Base-by-base conservation (phyloP, 306 rosid genomes). In the Fagus sylvatica region DNA sequence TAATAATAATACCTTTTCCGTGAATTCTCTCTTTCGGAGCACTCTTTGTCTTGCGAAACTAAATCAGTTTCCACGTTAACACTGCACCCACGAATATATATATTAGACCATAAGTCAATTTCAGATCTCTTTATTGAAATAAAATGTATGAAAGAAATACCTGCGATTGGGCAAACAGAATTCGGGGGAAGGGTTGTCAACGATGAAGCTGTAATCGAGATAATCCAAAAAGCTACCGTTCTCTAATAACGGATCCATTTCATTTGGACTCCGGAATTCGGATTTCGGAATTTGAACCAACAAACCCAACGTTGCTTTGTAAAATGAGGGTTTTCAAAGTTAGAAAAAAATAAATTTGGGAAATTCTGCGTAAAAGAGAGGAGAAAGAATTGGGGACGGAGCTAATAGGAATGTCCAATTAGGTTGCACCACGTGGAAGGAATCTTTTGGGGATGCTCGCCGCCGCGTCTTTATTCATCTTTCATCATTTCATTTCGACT, bases 1-100 rank as follows among this genome's bases (percentile, higher is more conserved):
- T 3, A 61, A 61, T 36, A 30, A 11, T 16, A 39, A 42, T 83
- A 92, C 98, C 97, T 92, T 84, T 94, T 94, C 69, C 92, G 85
- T 13, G 81, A 34, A 7, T 71, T 49, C 41, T 80, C 85, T 19
- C 22, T 85, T 49, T 80, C 49, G 71, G 71, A 19, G 76, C 34
- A n/a, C 9, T 72, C 48, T 32, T 49, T 80, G 73, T 73, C 95
- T 81, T 59, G 88, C 79, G 71, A 80, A 4, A 87, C 81, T 68
- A 85, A 72, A 53, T 87, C 97, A 34, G 82, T 61, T 19, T 87
- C 89, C 28, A 81, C 54, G 62, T 83, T 53, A 71, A 40, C 83
- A 59, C 91, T 88, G 43, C 76, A 78, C 72, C 68, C 42, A 46
- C 55, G 67, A 6, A 17, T 36, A 22, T 5, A 65, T 61, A 65